Conservation (phyloP, 805 yeast species). For the Blastobotrys mokoenaii region DNA sequence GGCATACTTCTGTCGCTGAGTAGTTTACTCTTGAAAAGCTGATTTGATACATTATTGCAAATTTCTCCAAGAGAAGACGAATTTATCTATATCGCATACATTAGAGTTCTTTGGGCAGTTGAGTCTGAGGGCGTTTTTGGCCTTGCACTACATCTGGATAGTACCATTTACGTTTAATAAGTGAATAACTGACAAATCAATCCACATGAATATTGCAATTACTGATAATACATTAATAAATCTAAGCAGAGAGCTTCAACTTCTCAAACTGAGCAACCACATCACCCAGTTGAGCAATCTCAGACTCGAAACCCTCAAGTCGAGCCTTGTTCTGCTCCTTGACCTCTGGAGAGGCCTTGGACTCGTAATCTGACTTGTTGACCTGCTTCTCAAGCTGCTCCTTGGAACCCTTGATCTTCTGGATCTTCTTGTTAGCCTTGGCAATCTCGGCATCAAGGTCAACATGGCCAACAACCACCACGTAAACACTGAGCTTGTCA, state of each 20-base stretch:
- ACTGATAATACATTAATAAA: no score
- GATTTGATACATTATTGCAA: no score
- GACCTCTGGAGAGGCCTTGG: conserved; percentile 77
- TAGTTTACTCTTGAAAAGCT: no score
- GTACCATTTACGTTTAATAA: no score
- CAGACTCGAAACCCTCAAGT: conserved; percentile 68
- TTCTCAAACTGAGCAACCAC: conserved; percentile 80
- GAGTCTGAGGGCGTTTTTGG: no score
- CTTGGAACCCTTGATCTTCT: conserved; percentile 51
- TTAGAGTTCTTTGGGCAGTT: no score
- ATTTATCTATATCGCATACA: no score
- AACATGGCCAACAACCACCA: conserved; percentile 88
- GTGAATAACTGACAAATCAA: no score
- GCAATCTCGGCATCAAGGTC: conserved; percentile 85
- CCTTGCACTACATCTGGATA: no score
- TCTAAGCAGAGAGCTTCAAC: conserved; percentile 45
- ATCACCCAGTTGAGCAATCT: conserved; percentile 80
- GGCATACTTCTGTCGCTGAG: no score
- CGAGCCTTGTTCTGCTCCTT: conserved; percentile 65
- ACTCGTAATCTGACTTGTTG: conserved; percentile 64
- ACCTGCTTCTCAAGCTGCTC: conserved; percentile 63
- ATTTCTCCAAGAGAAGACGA: no score
- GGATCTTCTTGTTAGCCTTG: conserved; percentile 73
- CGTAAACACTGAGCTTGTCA: conserved; percentile 76
- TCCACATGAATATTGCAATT: not conserved